Percentiles rank a stretch among this genome's conserved stretches.
These are phyloP conservation scores for Colletotrichum echinochloae DNA, from an alignment of 2,329 filamentous ascomycete genomes.

Conservation along the genomic window DNA sequence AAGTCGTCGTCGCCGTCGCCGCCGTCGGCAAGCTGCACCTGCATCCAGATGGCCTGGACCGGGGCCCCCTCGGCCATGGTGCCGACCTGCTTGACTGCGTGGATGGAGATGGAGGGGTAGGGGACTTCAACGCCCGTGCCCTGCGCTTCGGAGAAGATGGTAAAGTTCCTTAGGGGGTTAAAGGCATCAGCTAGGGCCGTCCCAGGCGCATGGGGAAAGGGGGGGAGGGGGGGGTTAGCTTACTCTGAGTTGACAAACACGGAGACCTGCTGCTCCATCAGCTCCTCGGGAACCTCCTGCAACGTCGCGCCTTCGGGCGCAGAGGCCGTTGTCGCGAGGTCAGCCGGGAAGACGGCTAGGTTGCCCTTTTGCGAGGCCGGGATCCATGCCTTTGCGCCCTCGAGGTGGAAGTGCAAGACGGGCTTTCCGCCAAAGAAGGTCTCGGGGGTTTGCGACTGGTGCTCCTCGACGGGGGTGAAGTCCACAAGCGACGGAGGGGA, in stretches of 20 bases:
- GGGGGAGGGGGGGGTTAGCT: conserved; percentile 39
- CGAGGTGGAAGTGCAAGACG: conserved; percentile 74
- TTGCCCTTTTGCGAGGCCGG: conserved; percentile 64
- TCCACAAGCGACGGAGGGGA: conserved; percentile 66
- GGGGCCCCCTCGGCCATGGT: conserved; percentile 52
- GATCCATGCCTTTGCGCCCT: conserved; percentile 68
- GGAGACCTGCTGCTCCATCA: conserved; percentile 63
- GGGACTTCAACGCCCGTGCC: conserved; percentile 75
- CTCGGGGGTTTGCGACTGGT: conserved; percentile 77
- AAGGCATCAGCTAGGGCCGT: not conserved
- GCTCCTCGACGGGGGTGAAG: conserved; percentile 75
- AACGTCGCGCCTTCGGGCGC: conserved; percentile 50
- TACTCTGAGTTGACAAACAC: conserved; percentile 71
- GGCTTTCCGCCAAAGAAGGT: conserved; percentile 79
- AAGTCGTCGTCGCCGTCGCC: conserved; percentile 68
- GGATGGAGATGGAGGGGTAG: conserved; percentile 80
- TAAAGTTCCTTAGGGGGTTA: conserved; percentile 61
- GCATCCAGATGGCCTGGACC: conserved; percentile 71
- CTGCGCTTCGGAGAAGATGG: conserved; percentile 70
- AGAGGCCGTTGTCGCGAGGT: conserved; percentile 48
- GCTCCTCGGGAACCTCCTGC: conserved; percentile 51
- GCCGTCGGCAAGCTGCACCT: conserved; percentile 73
- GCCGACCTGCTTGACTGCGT: conserved; percentile 74
- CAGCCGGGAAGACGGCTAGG: conserved; percentile 65
- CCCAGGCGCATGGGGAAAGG: not conserved